Percentiles rank a stretch among this genome's conserved stretches.
Evolutionary conservation across 768 basidiomycete genomes (phyloP).

Genomic region (Russula compacta): DNA sequence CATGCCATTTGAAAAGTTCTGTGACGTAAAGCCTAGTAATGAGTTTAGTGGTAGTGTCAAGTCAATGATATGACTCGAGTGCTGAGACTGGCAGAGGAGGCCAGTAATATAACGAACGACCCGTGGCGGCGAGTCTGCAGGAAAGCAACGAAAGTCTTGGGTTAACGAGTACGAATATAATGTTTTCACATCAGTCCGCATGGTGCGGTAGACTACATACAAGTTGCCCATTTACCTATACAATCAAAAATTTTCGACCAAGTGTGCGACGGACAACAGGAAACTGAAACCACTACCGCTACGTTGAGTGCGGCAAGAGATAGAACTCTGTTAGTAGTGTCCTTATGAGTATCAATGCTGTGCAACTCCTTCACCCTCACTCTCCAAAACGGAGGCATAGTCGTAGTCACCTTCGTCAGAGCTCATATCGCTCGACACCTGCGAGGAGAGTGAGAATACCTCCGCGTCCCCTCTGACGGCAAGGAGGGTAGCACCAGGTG

Average conservation of each 20-base stretch:
- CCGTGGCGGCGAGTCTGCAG: not conserved
- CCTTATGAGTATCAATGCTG: not conserved
- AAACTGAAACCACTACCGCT: not conserved
- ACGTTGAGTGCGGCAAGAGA: not conserved
- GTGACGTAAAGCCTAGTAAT: no score
- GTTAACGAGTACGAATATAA: not conserved
- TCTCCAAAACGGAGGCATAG: constrained; percentile 6
- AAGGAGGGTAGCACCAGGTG: not conserved
- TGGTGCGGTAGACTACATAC: not conserved
- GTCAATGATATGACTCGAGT: not conserved
- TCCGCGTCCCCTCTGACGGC: constrained; percentile 3
- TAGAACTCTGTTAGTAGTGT: not conserved
- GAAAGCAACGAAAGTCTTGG: not conserved
- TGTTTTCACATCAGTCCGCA: not conserved
- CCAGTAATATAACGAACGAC: no score
- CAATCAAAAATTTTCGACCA: not conserved
- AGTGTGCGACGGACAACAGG: not conserved
- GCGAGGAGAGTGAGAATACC: constrained; percentile 16
- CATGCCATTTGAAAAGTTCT: no score
- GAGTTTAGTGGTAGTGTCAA: no score
- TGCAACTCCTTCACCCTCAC: constrained; percentile 4
- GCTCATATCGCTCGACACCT: constrained; percentile 7
- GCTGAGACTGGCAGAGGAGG: not conserved
- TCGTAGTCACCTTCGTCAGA: constrained; percentile 17
- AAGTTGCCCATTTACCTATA: not conserved